phyloP scores from a whole-genome alignment of 495 filamentous ascomycete species.

The Tuber microsphaerosporum region DNA sequence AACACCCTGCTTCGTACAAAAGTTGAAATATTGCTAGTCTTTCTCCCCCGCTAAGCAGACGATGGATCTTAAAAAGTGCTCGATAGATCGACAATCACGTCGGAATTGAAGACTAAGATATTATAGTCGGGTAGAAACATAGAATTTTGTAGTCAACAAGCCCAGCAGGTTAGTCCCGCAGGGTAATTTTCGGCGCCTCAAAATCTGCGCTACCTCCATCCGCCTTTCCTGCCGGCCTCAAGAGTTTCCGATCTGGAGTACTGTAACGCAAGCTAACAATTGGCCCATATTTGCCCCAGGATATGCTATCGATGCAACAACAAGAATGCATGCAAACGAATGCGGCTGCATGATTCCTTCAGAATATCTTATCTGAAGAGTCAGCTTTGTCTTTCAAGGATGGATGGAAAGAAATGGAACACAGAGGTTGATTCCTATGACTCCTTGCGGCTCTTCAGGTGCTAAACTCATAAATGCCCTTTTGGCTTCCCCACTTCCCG shows the following conservation, averaged over 20 bases:
- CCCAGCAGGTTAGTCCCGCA: neutral
- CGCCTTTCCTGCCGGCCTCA: neutral
- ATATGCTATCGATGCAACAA: neutral
- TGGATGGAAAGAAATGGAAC: neutral
- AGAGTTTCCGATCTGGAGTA: neutral
- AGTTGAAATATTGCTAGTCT: neutral
- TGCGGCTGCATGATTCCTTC: neutral
- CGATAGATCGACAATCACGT: neutral
- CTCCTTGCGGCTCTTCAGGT: neutral
- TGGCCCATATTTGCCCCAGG: neutral
- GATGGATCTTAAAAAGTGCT: neutral
- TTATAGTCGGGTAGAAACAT: neutral
- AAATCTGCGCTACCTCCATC: neutral
- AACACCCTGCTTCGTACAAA: neutral
- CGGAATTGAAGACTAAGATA: neutral
- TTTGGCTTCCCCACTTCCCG: neutral
- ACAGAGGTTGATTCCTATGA: neutral
- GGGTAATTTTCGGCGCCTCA: slow-evolving; percentile 1
- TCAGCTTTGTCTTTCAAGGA: neutral
- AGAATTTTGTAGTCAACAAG: neutral
- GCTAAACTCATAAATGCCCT: neutral
- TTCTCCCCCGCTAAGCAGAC: neutral
- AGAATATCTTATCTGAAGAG: slow-evolving; percentile 1
- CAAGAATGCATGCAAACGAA: neutral
- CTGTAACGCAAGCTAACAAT: neutral